These are phyloP conservation scores for Sporopachydermia cereana DNA, from an alignment of 1,139 yeast genomes.

Conservation along the genomic window DNA sequence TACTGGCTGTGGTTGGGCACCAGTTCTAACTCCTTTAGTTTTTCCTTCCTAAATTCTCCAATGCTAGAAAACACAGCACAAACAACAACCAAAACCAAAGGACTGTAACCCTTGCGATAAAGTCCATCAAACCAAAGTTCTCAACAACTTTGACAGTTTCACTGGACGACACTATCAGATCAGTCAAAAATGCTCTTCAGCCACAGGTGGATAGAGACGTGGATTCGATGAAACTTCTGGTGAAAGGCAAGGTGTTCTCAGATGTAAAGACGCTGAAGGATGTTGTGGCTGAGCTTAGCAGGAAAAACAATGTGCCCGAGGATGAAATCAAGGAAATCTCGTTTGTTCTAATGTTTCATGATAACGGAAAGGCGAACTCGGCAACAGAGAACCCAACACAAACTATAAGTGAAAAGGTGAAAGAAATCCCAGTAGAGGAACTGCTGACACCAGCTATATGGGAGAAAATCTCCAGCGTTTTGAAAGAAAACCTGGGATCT, in stretches of 20 bases:
- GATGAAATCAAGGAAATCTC: neutral
- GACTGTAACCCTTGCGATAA: constrained; percentile 22
- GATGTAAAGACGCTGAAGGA: constrained; percentile 18
- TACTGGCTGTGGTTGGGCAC: no score
- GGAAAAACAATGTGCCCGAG: neutral
- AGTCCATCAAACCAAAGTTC: constrained; percentile 37
- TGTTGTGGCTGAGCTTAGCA: constrained; percentile 1
- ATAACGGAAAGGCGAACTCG: neutral
- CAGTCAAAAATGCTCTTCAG: constrained; percentile 27
- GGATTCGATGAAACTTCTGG: constrained; percentile 27
- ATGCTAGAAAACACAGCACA: neutral
- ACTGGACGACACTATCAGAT: constrained; percentile 24
- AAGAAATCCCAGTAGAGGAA: neutral
- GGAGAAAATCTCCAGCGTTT: neutral
- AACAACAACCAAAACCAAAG: neutral
- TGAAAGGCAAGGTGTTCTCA: constrained; percentile 39
- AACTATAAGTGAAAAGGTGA: neutral
- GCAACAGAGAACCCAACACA: neutral
- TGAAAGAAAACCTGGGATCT: neutral
- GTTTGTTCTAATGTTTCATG: constrained; percentile 3
- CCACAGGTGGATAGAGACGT: constrained; percentile 17
- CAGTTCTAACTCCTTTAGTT: neutral
- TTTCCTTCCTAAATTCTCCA: neutral
- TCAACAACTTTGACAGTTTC: constrained; percentile 18
- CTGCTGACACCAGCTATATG: neutral